Evolutionary conservation across 441 rosid genomes (phyloP), one percentile per base, ranked within the genome.

Genomic region (Adansonia rubrostipa): DNA sequence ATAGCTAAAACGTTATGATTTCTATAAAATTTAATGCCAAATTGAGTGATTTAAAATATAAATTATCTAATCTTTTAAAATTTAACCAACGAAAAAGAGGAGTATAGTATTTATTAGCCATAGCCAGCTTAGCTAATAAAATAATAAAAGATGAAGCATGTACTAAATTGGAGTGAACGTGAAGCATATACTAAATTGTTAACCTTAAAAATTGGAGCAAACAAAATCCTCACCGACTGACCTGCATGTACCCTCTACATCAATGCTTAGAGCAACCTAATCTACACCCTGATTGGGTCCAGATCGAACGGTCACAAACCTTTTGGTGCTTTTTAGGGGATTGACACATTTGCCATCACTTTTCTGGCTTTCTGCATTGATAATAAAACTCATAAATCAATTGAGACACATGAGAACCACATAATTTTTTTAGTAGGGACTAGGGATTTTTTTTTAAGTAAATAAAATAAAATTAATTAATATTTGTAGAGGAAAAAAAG

Each of bases 191-290:
- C 42, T 4, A 61, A 14, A 17, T 9, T 67, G 28, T 19, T 4
- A 67, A 17, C 71, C 71, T n/a, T 15, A 42, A 66, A 67, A 67
- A 67, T 47, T 24, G 44, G 6, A 9, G 4, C 5, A 8, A 8
- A 17, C 53, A 76, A 53, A 51, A 19, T 53, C 44, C 9, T 19
- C 14, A 19, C 45, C 14, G 13, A 4, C 53, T 66, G 65, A 45
- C 73, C 78, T 54, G 40, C 51, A 4, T 28, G 44, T n/a, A 62
- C 67, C 17, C 67, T 62, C 67, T 62, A 11, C 67, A 28, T 62
- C 42, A 62, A 13, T 24, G 8, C 67, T 62, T 8, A 62, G 15
- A 13, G 3, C 13, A 28, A 63, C 5, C 1, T 5, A 33, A 28
- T 63, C 3, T 33, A 33, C 2, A 33, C 9, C 19, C 68, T 15